These are phyloP conservation scores for Phaeosphaeriaceae sp. DNA, from an alignment of 2,329 filamentous ascomycete species.

Conservation along the genomic window DNA sequence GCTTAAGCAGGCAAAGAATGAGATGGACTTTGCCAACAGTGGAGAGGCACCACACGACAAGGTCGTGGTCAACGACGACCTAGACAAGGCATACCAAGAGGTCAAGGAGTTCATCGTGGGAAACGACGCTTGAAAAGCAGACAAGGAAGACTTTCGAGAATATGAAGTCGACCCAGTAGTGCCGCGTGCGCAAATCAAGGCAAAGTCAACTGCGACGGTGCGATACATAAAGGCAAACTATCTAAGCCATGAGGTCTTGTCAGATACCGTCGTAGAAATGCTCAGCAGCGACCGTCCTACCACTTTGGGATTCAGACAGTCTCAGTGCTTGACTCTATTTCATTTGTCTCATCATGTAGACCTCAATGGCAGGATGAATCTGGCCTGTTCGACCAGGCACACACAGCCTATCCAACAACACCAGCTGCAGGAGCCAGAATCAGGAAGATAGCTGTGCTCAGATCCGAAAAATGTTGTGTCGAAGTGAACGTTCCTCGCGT, in stretches of 20 bases:
- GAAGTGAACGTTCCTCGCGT: constrained; percentile 80
- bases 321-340: constrained; percentile 99
- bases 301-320: constrained; percentile 56
- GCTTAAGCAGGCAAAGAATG: constrained; percentile 56
- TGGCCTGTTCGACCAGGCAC: constrained; percentile 74
- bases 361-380: constrained; percentile 56
- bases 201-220: constrained; percentile 15
- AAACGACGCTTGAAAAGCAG: constrained; percentile 26
- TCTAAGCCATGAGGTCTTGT: constrained; percentile 47
- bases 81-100: constrained; percentile 58
- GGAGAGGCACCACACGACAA: constrained; percentile 58
- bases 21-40: constrained; percentile 51
- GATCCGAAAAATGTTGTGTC: constrained; percentile 52
- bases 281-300: constrained; percentile 52
- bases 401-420: constrained; percentile 38
- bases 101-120: constrained; percentile 61
- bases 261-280: constrained; percentile 56
- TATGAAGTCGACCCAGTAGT: background rate
- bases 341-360: constrained; percentile 86
- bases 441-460: constrained; percentile 46
- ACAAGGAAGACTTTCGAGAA: background rate
- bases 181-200: background rate
- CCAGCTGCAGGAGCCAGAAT: too few relatives aligned
- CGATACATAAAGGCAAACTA: constrained; percentile 17
- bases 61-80: constrained; percentile 59